Evolutionary conservation across 1,139 yeast species (phyloP), one percentile per base, ranked within the genome.

Genomic region (Candida sanyaensis): DNA sequence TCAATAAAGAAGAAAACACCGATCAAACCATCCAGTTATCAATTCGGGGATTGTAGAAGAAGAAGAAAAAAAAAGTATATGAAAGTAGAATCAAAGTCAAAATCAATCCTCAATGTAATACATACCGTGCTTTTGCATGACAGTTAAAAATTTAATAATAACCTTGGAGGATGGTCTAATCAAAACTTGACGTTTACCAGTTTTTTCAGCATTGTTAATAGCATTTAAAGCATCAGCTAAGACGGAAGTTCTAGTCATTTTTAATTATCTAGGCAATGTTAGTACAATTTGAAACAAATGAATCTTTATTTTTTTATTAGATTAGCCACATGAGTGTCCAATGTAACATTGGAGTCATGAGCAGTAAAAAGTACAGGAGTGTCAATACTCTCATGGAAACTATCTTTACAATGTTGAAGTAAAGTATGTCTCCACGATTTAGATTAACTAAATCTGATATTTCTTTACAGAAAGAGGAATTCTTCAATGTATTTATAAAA

Each of bases 131-230:
- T 85, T 90, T 83, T 93, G 99, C 89, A 93, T 92, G 63, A 93
- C 99, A 69, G 90, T 84, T 76, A 93, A 83, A 76, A 92, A 93
- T 80, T 91, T 93, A 83, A 93, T 81, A 76, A 93, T 91, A 63
- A 93, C 99, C 84, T 93, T 93, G 70, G 99, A 93, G 49, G 98
- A 92, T 61, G 99, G 99, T 86, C 99, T 90, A 75, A 93, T 84
- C 73, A 93, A 79, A 63, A 93, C 99, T 83, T 93, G 99, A 81
- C 99, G 89, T 83, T 93, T 93, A 77, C 99, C 99, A 72, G 97
- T 86, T 80, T 92, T 93, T 82, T 93, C 99, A 75, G 99, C 99
- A 75, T 93, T 93, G 91, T 91, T 90, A 75, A 93, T 93, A 66
- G 97, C 85, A 76, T 93, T 92, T 72, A 93, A 88, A 72, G 99